phyloP scores from a whole-genome alignment of 768 basidiomycete genomes.

The Hygrophorus pudorinus region DNA sequence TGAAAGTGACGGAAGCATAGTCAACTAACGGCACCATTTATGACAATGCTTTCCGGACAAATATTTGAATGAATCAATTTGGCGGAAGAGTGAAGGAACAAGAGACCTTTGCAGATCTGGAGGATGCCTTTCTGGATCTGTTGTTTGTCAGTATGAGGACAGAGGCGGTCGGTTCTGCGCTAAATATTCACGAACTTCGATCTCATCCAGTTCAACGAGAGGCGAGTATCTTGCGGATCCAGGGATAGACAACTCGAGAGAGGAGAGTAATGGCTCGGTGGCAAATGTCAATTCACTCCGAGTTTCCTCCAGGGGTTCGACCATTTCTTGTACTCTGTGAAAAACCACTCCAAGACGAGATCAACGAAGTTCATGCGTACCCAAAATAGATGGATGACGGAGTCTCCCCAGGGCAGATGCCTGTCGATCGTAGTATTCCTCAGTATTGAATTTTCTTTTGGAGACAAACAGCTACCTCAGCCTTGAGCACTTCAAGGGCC shows the following conservation, averaged over 20 bases:
- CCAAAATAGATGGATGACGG: slow-evolving; percentile 89
- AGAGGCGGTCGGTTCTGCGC: slow-evolving; percentile 20
- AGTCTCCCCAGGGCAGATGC: slow-evolving; percentile 75
- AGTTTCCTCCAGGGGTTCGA: slow-evolving; percentile 93
- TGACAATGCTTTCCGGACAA: slow-evolving; percentile 75
- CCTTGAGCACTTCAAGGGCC: slow-evolving; percentile 77
- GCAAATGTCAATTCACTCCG: slow-evolving; percentile 85
- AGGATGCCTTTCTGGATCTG: slow-evolving; percentile 95
- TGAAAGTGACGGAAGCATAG: not conserved
- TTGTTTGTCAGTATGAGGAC: slow-evolving; percentile 1
- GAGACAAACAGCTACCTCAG: slow-evolving; percentile 52
- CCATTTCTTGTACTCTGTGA: slow-evolving; percentile 60
- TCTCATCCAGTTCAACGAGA: slow-evolving; percentile 85
- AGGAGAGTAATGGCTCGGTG: slow-evolving; percentile 82
- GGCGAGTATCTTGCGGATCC: slow-evolving; percentile 46
- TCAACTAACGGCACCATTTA: slow-evolving; percentile 71
- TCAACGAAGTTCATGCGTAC: slow-evolving; percentile 24
- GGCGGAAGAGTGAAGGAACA: slow-evolving; percentile 87
- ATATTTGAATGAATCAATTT: slow-evolving; percentile 89
- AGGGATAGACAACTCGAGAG: slow-evolving; percentile 68
- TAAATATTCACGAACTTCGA: slow-evolving; percentile 53
- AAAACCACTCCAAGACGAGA: slow-evolving; percentile 1
- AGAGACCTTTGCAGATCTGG: slow-evolving; percentile 83
- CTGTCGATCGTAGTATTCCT: slow-evolving; percentile 28
- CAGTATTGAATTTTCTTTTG: slow-evolving; percentile 1